Evolutionary conservation across 306 rosid species (phyloP).

Genomic region (Luffa aegyptiaca): DNA sequence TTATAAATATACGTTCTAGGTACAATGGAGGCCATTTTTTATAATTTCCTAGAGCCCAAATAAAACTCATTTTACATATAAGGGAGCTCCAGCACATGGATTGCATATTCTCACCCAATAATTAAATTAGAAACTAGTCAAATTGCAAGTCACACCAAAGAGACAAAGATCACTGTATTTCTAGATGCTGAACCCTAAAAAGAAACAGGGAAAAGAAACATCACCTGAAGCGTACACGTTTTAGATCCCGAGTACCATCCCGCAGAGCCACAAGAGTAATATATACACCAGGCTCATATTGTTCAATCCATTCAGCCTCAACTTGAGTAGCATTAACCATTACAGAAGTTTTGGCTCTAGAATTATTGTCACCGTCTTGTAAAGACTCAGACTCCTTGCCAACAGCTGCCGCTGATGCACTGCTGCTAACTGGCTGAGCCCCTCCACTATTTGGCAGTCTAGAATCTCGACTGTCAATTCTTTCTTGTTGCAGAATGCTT

Average conservation of each 20-base stretch:
- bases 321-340: conserved; percentile 36
- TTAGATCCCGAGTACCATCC: conserved; percentile 84
- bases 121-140: not conserved
- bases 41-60: not conserved
- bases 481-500: conserved; percentile 26
- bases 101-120: not conserved
- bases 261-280: conserved; percentile 83
- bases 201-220: not conserved
- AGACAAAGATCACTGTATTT: conserved; percentile 6
- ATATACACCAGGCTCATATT: conserved; percentile 95
- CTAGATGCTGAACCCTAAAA: not conserved
- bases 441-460: conserved; percentile 39
- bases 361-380: conserved; percentile 44
- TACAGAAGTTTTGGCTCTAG: conserved; percentile 33
- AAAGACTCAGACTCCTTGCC: conserved; percentile 52
- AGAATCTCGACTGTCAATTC: conserved; percentile 32
- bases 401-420: conserved; percentile 40
- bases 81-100: conserved; percentile 8
- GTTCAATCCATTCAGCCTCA: conserved; percentile 97
- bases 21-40: not conserved
- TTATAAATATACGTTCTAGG: not conserved
- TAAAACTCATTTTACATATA: not conserved
- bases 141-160: not conserved
- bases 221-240: conserved; percentile 98
- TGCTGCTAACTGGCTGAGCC: conserved; percentile 32